Conservation (phyloP, 148 eudicot genomes). For the Heliosperma pusillum region DNA sequence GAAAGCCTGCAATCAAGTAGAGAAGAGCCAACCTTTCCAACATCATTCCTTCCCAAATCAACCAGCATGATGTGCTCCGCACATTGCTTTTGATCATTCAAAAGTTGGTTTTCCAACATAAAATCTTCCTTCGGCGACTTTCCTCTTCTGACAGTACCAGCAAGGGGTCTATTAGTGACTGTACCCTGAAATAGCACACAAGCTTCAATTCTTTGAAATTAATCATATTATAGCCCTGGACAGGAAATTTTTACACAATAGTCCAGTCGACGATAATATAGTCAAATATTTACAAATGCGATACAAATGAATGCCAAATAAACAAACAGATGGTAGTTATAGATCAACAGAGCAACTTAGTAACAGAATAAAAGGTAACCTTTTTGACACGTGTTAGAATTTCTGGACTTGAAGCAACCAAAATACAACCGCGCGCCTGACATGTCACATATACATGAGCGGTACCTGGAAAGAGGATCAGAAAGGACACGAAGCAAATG, state of each 20-base stretch:
- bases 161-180: slow-evolving; percentile 88
- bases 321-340: not conserved
- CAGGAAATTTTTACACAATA: not conserved
- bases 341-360: not conserved
- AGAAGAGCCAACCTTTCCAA: slow-evolving; percentile 91
- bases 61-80: slow-evolving; percentile 99
- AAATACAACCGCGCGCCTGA: slow-evolving; percentile 93
- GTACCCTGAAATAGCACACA: slow-evolving; percentile 44
- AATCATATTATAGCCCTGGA: slow-evolving; percentile 1
- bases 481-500: not conserved
- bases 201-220: slow-evolving; percentile 14
- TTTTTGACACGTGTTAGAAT: slow-evolving; percentile 91
- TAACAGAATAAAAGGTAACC: slow-evolving; percentile 34
- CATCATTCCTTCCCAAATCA: slow-evolving; percentile 99
- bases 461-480: not conserved
- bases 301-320: not conserved
- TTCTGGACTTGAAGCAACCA: slow-evolving; percentile 99
- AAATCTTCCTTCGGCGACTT: slow-evolving; percentile 86
- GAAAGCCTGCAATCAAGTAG: not conserved
- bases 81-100: slow-evolving; percentile 85
- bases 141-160: slow-evolving; percentile 92
- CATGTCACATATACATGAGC: slow-evolving; percentile 17
- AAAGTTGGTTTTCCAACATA: slow-evolving; percentile 80
- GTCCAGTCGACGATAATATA: not conserved
- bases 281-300: not conserved